phyloP scores from a whole-genome alignment of 805 yeast genomes.

The Kuraishia hungarica region DNA sequence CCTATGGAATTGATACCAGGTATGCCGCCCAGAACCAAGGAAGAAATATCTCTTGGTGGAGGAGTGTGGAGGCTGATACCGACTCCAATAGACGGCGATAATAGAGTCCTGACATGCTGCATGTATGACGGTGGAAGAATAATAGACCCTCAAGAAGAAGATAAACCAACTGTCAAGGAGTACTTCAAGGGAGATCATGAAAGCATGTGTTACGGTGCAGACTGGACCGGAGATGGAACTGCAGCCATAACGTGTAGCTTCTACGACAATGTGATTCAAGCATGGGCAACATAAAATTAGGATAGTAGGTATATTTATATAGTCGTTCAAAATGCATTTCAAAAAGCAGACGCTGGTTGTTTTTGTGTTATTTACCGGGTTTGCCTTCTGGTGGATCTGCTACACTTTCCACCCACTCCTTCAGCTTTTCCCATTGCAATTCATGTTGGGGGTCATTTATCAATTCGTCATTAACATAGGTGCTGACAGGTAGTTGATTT shows the following conservation, averaged over 20 bases:
- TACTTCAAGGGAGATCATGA: conserved; percentile 64
- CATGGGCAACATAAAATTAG: conserved; percentile 39
- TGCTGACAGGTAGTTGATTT: conserved; percentile 50
- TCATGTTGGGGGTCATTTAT: conserved; percentile 19
- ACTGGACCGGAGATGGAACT: conserved; percentile 52
- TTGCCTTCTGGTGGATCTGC: conserved; percentile 16
- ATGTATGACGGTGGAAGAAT: conserved; percentile 94
- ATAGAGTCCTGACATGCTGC: conserved; percentile 68
- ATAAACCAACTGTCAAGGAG: conserved; percentile 21
- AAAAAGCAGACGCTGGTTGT: neutral
- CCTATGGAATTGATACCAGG: conserved; percentile 33
- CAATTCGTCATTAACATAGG: conserved; percentile 23
- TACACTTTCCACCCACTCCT: conserved; percentile 33
- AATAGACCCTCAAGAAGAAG: conserved; percentile 17
- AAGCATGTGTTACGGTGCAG: conserved; percentile 95
- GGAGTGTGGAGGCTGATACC: conserved; percentile 94
- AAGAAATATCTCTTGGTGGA: conserved; percentile 55
- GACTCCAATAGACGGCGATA: conserved; percentile 29
- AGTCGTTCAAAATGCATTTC: neutral
- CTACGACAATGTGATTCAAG: conserved; percentile 76
- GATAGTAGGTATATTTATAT: neutral
- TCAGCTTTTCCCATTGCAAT: conserved; percentile 34
- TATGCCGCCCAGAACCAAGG: conserved; percentile 34
- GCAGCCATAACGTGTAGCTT: conserved; percentile 79
- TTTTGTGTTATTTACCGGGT: conserved; percentile 7